Evolutionary conservation across 202 grass and related monocot genomes (phyloP), one percentile per base, ranked within the genome.

Genomic region (Dendrocalamus latiflorus): DNA sequence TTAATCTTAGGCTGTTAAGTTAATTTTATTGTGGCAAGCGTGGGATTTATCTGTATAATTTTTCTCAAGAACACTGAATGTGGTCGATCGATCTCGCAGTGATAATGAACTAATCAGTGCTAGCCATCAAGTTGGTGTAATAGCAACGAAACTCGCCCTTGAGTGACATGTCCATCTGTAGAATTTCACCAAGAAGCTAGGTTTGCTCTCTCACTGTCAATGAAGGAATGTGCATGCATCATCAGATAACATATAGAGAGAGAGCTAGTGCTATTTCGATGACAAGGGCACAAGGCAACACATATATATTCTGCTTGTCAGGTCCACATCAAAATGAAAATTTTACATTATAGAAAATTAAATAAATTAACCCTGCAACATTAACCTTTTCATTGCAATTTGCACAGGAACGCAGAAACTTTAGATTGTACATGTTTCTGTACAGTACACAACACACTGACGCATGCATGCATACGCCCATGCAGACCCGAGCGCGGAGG

Each of bases 401-500:
- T 44, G 43, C 14, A 28, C 8, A 53, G 5, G 7, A 16, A 18
- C 62, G 33, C 5, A 6, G 16, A 33, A 28, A 6, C 33, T 15
- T 33, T 12, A 12, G 11, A 30, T 5, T 57, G 16, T 18, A 51
- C 49, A 51, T 18, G 9, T 56, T 56, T 56, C 3, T 22, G n/a
- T 56, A 11, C 21, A 24, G 54, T 11, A 11, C 9, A 4, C 9
- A 4, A 4, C 56, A 45, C 24, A 26, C 21, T 45, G 64, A 36
- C 20, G 53, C 53, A 10, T 75, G 48, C 61, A 13, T 74, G 72
- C 20, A 0, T 33, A 33, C 0, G 33, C 1, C 78, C 30, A 24
- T 17, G 6, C 65, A 94, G 96, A 99, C 83, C 96, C 96, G 33
- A 92, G 89, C 74, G 93, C 96, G 20, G 96, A 99, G 89, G 96